Conservation (phyloP, 2,329 filamentous ascomycete species). For the Camptophora hylomeconis region DNA sequence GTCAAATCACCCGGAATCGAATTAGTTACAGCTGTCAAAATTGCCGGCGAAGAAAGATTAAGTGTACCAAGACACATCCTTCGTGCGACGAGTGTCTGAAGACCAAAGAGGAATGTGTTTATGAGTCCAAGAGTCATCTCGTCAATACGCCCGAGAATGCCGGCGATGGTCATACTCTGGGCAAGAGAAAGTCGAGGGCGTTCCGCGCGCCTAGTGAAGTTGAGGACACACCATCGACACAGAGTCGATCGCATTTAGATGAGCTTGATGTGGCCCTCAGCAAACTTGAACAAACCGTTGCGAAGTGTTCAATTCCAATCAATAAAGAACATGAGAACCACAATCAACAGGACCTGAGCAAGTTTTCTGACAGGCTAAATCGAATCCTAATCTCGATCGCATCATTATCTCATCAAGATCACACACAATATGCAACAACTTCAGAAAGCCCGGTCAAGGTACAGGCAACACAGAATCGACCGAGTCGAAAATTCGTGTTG, state of each 20-base stretch:
- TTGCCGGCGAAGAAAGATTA: constrained; percentile 34
- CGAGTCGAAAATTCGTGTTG: too few relatives aligned
- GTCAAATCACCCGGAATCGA: constrained; percentile 35
- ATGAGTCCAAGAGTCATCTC: constrained; percentile 13
- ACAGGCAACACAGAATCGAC: too few relatives aligned
- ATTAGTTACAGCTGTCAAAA: constrained; percentile 35
- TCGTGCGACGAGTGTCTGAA: constrained; percentile 33
- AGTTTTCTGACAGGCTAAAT: too few relatives aligned
- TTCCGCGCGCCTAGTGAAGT: background rate
- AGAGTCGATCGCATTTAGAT: too few relatives aligned
- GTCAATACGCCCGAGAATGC: background rate
- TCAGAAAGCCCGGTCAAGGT: too few relatives aligned
- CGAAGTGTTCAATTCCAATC: background rate
- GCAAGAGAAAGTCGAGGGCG: background rate
- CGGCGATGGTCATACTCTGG: constrained; percentile 1
- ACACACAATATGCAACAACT: background rate
- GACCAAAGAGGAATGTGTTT: constrained; percentile 29
- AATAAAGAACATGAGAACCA: background rate
- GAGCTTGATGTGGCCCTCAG: too few relatives aligned
- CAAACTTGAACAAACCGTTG: constrained; percentile 2
- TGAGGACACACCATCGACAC: too few relatives aligned
- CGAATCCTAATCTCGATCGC: constrained; percentile 2
- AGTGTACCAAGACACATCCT: constrained; percentile 34
- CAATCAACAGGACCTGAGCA: background rate
- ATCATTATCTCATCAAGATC: background rate